phyloP scores from a whole-genome alignment of 805 yeast species.

The Saturnispora halmiae region DNA sequence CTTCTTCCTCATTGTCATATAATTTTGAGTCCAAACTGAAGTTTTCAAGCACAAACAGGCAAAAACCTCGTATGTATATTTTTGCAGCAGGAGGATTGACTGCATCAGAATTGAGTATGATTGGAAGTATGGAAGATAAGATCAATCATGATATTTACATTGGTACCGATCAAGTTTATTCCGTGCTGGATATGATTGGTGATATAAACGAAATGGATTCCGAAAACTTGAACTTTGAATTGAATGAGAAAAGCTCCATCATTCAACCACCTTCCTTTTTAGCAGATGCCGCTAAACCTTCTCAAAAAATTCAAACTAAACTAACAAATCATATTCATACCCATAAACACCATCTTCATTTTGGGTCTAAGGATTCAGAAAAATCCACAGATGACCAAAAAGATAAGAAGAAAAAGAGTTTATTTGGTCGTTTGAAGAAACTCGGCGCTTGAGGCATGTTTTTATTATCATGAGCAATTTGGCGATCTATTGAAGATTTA shows the following conservation, averaged over 20 bases:
- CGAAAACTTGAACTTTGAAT: constrained; percentile 21
- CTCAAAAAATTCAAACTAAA: background rate
- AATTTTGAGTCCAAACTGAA: constrained; percentile 27
- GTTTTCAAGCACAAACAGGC: constrained; percentile 18
- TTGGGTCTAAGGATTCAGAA: constrained; percentile 6
- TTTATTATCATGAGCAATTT: background rate
- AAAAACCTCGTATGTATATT: constrained; percentile 62
- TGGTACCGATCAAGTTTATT: constrained; percentile 70
- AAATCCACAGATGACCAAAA: constrained; percentile 2
- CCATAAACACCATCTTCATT: constrained; percentile 9
- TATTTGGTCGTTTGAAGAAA: constrained; percentile 17
- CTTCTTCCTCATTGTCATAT: constrained; percentile 14
- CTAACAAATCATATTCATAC: constrained; percentile 2
- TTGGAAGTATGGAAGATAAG: constrained; percentile 55
- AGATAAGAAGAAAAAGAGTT: constrained; percentile 18
- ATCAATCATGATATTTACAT: constrained; percentile 66
- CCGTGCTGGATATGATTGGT: constrained; percentile 30
- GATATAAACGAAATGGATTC: constrained; percentile 26
- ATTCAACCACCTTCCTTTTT: constrained; percentile 19
- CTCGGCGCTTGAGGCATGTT: constrained; percentile 13
- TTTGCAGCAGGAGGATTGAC: constrained; percentile 89
- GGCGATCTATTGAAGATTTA: background rate
- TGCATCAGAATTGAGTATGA: constrained; percentile 67
- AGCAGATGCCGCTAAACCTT: constrained; percentile 14
- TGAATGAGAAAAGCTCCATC: constrained; percentile 16